Evolutionary conservation across 805 yeast species (phyloP), one percentile per base, ranked within the genome.

Genomic region (Brettanomyces naardenensis): DNA sequence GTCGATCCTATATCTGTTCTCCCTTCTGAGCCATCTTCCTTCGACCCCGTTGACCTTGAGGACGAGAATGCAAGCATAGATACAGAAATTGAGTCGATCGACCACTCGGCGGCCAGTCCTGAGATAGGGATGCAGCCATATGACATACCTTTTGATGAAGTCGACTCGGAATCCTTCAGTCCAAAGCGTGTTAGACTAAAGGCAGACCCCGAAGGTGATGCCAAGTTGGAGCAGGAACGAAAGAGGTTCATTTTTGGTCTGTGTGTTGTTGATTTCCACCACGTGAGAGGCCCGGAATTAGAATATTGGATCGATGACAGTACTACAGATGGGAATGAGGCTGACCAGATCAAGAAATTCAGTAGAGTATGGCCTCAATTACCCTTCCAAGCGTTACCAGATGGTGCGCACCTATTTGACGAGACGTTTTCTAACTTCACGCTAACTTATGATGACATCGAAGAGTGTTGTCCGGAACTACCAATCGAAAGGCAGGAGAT

Each of bases 321-420:
- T 37, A 46, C 55, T 0, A 44, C 38, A 5, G 18, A 40, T 5
- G 48, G 42, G 4, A 63, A 59, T 20, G 64, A 61, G 22, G 22
- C 40, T n/a, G 45, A 42, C 2, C 50, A 59, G 28, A 48, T 54
- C 26, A 61, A 61, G 18, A 59, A 62, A 30, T 54, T 53, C 20
- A 49, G 58, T 13, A 50, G 61, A 3, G 61, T 82, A 15, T 92
- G 96, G 89, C 88, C 92, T 9, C 78, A 80, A 51, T 61, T 92
- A 30, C 94, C 98, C 3, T 92, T 92, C 53, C 97, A 89, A 55
- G 95, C 96, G 2, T 64, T 92, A 18, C 97, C 98, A 0, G 98
- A 92, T 60, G 97, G 97, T 4, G 80, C 94, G 2, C 98, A 92
- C 57, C 69, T 89, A 18, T 90, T 80, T 54, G 95, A 88, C 54